These are phyloP conservation scores for Teunomyces pallodes DNA, from an alignment of 805 yeast genomes.

Conservation along the genomic window DNA sequence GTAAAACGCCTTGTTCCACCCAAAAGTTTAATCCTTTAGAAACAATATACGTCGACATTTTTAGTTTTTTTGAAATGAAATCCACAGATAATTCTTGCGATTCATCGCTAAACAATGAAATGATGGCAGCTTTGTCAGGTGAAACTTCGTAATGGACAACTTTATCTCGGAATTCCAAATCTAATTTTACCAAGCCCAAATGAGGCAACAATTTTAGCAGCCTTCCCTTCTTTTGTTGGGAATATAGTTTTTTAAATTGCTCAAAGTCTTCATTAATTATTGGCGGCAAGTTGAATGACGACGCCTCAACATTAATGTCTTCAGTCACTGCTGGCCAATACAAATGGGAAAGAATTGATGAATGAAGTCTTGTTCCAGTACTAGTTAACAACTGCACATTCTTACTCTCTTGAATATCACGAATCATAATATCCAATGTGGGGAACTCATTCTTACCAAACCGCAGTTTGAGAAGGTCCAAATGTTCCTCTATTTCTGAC, in stretches of 20 bases:
- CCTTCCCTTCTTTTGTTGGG: slow-evolving; percentile 53
- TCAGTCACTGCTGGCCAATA: slow-evolving; percentile 73
- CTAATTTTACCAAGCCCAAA: slow-evolving; percentile 61
- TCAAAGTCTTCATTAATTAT: slow-evolving; percentile 41
- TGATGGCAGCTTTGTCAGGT: slow-evolving; percentile 69
- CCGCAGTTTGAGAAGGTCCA: slow-evolving; percentile 56
- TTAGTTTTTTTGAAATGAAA: slow-evolving; percentile 32
- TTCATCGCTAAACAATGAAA: slow-evolving; percentile 45
- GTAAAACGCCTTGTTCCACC: slow-evolving; percentile 57
- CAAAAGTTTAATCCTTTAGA: slow-evolving; percentile 51
- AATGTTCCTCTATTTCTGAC: slow-evolving; percentile 36
- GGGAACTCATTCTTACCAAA: slow-evolving; percentile 68
- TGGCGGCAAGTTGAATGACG: slow-evolving; percentile 49
- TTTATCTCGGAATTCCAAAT: slow-evolving; percentile 45
- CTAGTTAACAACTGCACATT: slow-evolving; percentile 29
- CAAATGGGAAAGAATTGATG: slow-evolving; percentile 67
- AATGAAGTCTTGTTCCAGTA: slow-evolving; percentile 34
- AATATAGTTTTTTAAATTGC: slow-evolving; percentile 44
- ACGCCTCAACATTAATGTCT: slow-evolving; percentile 20
- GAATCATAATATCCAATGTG: slow-evolving; percentile 79
- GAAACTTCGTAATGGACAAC: slow-evolving; percentile 46
- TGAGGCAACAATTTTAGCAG: slow-evolving; percentile 54
- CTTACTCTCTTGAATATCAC: slow-evolving; percentile 62
- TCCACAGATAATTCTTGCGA: slow-evolving; percentile 30
- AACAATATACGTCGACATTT: slow-evolving; percentile 43